phyloP scores from a whole-genome alignment of 495 filamentous ascomycete genomes.

The Tuber calosporum region DNA sequence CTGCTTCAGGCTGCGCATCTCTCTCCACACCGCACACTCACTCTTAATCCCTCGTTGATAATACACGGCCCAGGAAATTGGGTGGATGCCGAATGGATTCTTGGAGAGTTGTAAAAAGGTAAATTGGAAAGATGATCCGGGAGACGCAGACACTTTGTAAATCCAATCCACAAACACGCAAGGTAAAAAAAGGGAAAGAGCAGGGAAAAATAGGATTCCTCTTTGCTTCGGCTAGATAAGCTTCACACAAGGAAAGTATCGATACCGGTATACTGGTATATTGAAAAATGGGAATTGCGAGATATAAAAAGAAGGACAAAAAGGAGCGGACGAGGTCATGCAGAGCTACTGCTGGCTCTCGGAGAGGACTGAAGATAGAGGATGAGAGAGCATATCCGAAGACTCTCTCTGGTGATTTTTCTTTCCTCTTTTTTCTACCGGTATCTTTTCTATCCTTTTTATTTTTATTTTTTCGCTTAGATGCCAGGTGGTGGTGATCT shows the following conservation, averaged over 20 bases:
- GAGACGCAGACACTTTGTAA: neutral
- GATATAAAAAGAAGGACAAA: constrained; percentile 27
- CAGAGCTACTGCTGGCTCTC: constrained; percentile 34
- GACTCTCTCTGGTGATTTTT: neutral
- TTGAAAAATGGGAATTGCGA: constrained; percentile 17
- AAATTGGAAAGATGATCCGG: neutral
- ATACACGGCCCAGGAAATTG: neutral
- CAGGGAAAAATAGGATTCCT: neutral
- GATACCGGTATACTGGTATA: no score
- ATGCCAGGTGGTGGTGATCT: constrained; percentile 39
- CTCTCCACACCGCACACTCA: constrained; percentile 20
- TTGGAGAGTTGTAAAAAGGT: neutral
- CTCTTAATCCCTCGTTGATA: constrained; percentile 19
- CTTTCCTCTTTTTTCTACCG: neutral
- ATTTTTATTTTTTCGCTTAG: constrained; percentile 29
- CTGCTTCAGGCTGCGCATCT: constrained; percentile 40
- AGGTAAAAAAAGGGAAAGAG: neutral
- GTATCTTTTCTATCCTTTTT: neutral
- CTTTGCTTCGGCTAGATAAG: neutral
- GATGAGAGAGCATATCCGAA: constrained; percentile 37
- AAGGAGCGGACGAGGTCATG: constrained; percentile 30
- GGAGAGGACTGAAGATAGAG: constrained; percentile 32
- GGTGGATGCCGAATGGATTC: neutral
- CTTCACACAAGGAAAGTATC: neutral
- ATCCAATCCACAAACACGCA: constrained; percentile 1